Base-by-base conservation (phyloP, 768 basidiomycete genomes). In the Hypsizygus marmoreus region DNA sequence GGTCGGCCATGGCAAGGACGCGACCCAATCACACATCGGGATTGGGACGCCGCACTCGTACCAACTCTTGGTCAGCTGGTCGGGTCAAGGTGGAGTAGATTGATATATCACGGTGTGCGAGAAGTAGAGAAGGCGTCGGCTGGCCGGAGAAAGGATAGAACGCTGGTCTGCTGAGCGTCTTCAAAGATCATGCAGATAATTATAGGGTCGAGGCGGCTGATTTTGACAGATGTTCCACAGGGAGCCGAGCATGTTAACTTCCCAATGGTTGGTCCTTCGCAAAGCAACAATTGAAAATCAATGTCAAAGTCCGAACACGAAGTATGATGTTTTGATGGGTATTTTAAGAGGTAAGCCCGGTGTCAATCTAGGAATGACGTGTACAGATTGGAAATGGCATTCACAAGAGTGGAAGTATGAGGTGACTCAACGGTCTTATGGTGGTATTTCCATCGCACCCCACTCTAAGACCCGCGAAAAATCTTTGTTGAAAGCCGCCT, bases 381-480 rank as follows among this genome's bases (percentile, higher is more conserved):
- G 12, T 8, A 25, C 11, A 35, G n/a, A 25, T 17, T 45, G 45
- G 40, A 47, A 35, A 44, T 19, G 30, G 22, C 34, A 20, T 41
- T n/a, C n/a, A n/a, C 41, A 32, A 23, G 41, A 24, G 33, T 32
- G 29, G 30, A 43, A 35, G 12, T 35, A 16, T n/a, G n/a, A n/a
- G 34, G 22, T 9, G 13, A 33, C 9, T 35, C 34, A 16, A 8
- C n/a, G 11, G 19, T 29, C 6, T 20, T 47, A 51, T 10, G 35
- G 43, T 17, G 52, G 29, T 16, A 74, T 58, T 53, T 76, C 70
- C 72, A 75, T 75, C 2, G 71, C 74, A 17, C 73, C 74, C 75
- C 74, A 78, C 44, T 78, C 76, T 34, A 78, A 30, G 0, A 72
- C 72, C 8, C 74, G 44, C 46, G 71, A 74, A 43, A 71, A 42